Evolutionary conservation across 2,329 filamentous ascomycete genomes (phyloP).

Genomic region (Talaromyces rugulosus): DNA sequence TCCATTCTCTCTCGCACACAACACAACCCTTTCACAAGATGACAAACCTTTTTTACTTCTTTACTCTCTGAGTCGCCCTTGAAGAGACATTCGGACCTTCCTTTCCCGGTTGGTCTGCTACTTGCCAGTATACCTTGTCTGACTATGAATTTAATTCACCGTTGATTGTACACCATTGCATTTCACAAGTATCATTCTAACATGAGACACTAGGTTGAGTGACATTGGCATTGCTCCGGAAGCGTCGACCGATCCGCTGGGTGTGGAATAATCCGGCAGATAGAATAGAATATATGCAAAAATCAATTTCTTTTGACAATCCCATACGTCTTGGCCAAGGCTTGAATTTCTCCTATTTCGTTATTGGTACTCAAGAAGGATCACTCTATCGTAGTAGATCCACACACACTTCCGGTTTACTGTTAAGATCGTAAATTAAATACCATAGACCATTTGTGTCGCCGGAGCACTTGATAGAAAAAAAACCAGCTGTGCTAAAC

Average conservation of each 20-base stretch:
- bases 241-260: neutral
- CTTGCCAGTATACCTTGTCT: constrained; percentile 69
- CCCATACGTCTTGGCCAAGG: neutral
- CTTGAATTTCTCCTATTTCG: neutral
- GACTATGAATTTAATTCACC: constrained; percentile 34
- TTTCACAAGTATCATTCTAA: neutral
- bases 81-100: constrained; percentile 60
- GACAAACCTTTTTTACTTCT: constrained; percentile 58
- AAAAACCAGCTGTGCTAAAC: no score
- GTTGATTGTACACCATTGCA: neutral
- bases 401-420: no score
- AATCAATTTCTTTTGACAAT: neutral
- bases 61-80: constrained; percentile 65
- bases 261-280: neutral
- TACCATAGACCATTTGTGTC: no score
- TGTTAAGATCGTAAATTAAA: neutral
- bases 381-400: neutral
- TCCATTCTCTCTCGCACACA: constrained; percentile 18
- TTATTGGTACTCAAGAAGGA: neutral
- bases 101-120: constrained; percentile 63
- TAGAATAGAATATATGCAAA: neutral
- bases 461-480: no score
- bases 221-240: neutral
- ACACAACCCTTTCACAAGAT: constrained; percentile 45
- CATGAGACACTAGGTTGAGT: neutral